A percentile compares a stretch with the other conserved stretches of the same genome.
phyloP scores from a whole-genome alignment of 176 grass and related monocot genomes.

The Musa troglodytarum region DNA sequence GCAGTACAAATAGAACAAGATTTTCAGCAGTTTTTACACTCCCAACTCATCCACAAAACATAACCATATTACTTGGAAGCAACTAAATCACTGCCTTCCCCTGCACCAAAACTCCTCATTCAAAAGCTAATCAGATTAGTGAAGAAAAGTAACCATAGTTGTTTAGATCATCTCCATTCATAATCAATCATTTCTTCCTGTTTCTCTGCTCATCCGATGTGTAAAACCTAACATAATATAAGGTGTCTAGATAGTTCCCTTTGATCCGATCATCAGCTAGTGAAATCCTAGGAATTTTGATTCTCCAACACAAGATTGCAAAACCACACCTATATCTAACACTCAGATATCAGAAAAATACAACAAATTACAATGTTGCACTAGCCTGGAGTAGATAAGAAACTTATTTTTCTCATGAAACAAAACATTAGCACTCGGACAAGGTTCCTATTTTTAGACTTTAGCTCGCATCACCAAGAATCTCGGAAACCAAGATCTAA shows the following conservation, averaged over 20 bases:
- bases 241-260: too few relatives aligned
- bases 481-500: neutral
- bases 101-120: conserved; percentile 7
- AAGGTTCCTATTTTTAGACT: too few relatives aligned
- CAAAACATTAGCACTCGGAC: neutral
- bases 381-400: neutral
- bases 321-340: too few relatives aligned
- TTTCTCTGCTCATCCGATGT: neutral
- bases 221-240: neutral
- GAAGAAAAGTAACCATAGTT: neutral
- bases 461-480: neutral
- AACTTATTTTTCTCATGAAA: neutral
- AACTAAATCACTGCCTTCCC: too few relatives aligned
- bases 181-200: neutral
- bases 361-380: neutral
- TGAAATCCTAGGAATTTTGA: too few relatives aligned
- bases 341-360: neutral
- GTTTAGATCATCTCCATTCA: neutral
- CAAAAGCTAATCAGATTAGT: neutral
- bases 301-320: too few relatives aligned
- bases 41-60: too few relatives aligned
- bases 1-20: conserved; percentile 4
- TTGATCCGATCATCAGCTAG: too few relatives aligned
- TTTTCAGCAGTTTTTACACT: neutral
- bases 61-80: too few relatives aligned